Percentiles rank a stretch among this genome's conserved stretches.
Evolutionary conservation across 1,284 basidiomycete species (phyloP).

Genomic region (Phellinidium pouzarii): DNA sequence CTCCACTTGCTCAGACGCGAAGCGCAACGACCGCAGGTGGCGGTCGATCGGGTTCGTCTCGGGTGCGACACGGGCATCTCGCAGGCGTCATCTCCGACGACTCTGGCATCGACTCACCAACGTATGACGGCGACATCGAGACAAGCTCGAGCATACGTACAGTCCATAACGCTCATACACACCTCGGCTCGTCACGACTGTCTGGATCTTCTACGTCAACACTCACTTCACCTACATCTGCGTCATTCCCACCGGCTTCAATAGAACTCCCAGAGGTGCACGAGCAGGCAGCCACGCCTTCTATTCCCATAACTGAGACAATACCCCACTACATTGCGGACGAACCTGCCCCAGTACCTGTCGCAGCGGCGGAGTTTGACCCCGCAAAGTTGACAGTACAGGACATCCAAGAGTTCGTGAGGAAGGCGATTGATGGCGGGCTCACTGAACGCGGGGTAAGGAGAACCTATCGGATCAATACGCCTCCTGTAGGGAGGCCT

Average conservation of each 20-base stretch:
- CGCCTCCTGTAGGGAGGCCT: constrained; percentile 73
- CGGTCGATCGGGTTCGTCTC: constrained; percentile 8
- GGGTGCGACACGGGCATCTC: constrained; percentile 36
- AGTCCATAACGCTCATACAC: constrained; percentile 21
- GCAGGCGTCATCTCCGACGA: constrained; percentile 59
- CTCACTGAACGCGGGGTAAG: constrained; percentile 30
- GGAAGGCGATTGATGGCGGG: constrained; percentile 55
- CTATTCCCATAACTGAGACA: constrained; percentile 21
- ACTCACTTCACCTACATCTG: constrained; percentile 39
- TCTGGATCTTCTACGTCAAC: constrained; percentile 39
- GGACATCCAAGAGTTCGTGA: constrained; percentile 68
- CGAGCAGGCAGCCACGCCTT: constrained; percentile 8
- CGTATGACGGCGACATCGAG: constrained; percentile 88
- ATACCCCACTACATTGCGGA: constrained; percentile 18
- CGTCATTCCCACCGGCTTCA: constrained; percentile 25
- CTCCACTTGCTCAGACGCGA: constrained; percentile 28
- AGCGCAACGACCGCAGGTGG: constrained; percentile 22
- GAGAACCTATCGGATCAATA: constrained; percentile 78
- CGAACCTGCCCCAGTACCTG: constrained; percentile 41
- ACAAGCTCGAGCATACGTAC: constrained; percentile 44
- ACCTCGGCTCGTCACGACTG: constrained; percentile 33
- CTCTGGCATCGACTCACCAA: constrained; percentile 73
- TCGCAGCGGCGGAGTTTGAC: constrained; percentile 44
- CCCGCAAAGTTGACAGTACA: constrained; percentile 58
- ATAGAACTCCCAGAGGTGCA: background rate